Conservation (phyloP, 495 filamentous ascomycete species). For the Penicillium cinerascens region DNA sequence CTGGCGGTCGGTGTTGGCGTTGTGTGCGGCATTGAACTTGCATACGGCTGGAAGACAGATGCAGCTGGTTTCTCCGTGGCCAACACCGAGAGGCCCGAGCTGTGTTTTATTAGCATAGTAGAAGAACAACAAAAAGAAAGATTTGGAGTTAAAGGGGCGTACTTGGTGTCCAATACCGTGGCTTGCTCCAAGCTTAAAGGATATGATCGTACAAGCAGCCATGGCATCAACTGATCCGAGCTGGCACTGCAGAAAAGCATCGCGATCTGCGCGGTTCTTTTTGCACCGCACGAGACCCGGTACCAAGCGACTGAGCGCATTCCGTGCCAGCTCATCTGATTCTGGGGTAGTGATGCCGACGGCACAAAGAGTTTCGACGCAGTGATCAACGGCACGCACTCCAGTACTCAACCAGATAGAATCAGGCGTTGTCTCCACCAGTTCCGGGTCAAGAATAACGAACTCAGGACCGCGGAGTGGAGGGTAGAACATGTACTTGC, state of each 20-base stretch:
- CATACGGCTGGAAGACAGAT: neutral
- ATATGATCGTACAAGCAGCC: neutral
- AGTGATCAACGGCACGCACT: neutral
- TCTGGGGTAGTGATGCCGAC: neutral
- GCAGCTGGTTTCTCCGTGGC: conserved; percentile 2
- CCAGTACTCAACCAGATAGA: conserved; percentile 1
- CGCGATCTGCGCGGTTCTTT: neutral
- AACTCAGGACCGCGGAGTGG: neutral
- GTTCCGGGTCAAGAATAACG: neutral
- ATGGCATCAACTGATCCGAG: neutral
- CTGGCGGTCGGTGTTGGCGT: neutral
- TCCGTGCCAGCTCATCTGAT: neutral
- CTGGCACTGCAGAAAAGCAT: neutral
- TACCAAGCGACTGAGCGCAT: neutral
- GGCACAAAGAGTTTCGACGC: conserved; percentile 1
- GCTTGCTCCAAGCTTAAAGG: neutral
- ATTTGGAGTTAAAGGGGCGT: neutral
- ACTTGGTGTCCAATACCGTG: conserved; percentile 5
- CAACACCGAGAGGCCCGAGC: conserved; percentile 2
- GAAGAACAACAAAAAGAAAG: neutral
- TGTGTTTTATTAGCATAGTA: neutral
- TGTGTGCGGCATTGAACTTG: neutral
- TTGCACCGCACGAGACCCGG: neutral
- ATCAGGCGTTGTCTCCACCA: neutral
- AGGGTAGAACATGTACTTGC: neutral